A percentile compares a stretch with the other conserved stretches of the same genome.
Conservation (phyloP, 495 filamentous ascomycete genomes). For the Annulohypoxylon moriforme region DNA sequence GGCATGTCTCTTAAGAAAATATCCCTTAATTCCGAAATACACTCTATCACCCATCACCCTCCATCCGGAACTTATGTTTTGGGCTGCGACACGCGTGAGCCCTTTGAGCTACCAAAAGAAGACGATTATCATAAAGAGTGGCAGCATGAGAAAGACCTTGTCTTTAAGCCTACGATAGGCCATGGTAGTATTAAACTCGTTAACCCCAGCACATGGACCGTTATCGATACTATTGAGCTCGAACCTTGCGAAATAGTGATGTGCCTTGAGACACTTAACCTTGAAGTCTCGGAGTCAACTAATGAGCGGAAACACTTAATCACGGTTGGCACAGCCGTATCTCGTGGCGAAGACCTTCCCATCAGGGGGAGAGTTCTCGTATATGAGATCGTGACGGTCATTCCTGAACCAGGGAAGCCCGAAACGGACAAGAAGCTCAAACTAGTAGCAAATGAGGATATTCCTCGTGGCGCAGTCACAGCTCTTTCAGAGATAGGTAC, state of each 20-base stretch:
- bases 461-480: slow-evolving; percentile 90
- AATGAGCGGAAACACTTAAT: slow-evolving; percentile 85
- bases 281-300: slow-evolving; percentile 91
- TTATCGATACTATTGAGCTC: slow-evolving; percentile 78
- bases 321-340: slow-evolving; percentile 83
- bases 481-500: slow-evolving; percentile 88
- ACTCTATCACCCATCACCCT: slow-evolving; percentile 78
- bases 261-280: slow-evolving; percentile 81
- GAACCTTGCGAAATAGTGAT: slow-evolving; percentile 80
- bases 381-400: slow-evolving; percentile 89
- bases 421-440: slow-evolving; percentile 88
- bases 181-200: slow-evolving; percentile 78
- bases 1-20: slow-evolving; percentile 77
- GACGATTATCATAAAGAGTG: slow-evolving; percentile 86
- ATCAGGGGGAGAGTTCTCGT: slow-evolving; percentile 88
- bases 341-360: slow-evolving; percentile 88
- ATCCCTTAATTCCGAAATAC: slow-evolving; percentile 75
- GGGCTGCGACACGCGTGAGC: slow-evolving; percentile 70
- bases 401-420: slow-evolving; percentile 84
- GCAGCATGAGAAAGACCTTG: slow-evolving; percentile 71
- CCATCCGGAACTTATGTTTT: slow-evolving; percentile 80
- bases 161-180: slow-evolving; percentile 74
- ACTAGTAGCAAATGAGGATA: slow-evolving; percentile 86
- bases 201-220: slow-evolving; percentile 76
- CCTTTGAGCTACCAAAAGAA: slow-evolving; percentile 84